A percentile compares a stretch with the other conserved stretches of the same genome.
These are phyloP conservation scores for Gossypium aridum DNA, from an alignment of 441 rosid species.

Conservation along the genomic window DNA sequence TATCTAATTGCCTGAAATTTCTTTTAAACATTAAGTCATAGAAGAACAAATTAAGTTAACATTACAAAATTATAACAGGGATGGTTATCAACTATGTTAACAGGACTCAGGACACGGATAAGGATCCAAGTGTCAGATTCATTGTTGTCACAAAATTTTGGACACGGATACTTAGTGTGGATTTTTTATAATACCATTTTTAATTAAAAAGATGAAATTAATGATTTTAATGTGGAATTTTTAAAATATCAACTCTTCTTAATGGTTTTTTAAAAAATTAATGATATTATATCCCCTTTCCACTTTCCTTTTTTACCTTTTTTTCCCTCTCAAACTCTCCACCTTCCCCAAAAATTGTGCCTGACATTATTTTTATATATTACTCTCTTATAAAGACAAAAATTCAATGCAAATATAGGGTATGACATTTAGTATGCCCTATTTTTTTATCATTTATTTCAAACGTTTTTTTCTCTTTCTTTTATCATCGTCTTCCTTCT, in stretches of 20 bases:
- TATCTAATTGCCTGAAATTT: neutral
- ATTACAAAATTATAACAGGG: neutral
- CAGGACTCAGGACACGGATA: neutral
- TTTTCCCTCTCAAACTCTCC: neutral
- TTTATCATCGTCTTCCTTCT: neutral
- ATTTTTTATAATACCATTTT: neutral
- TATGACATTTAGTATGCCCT: neutral
- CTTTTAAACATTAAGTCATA: neutral
- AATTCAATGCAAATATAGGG: neutral
- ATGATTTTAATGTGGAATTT: neutral
- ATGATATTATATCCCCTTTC: neutral
- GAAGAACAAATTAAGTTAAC: neutral
- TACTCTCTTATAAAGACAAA: neutral
- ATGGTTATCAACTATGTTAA: neutral
- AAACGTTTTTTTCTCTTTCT: neutral
- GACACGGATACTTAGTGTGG: neutral
- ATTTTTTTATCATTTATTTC: neutral
- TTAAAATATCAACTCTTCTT: neutral
- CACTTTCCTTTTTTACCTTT: neutral
- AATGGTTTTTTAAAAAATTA: neutral
- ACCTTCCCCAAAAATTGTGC: neutral
- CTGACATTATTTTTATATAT: neutral
- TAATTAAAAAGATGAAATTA: neutral
- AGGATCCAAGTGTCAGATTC: neutral
- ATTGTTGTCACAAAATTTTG: neutral